Conservation (phyloP, 345 rosid species). For the Camelina sativa region DNA sequence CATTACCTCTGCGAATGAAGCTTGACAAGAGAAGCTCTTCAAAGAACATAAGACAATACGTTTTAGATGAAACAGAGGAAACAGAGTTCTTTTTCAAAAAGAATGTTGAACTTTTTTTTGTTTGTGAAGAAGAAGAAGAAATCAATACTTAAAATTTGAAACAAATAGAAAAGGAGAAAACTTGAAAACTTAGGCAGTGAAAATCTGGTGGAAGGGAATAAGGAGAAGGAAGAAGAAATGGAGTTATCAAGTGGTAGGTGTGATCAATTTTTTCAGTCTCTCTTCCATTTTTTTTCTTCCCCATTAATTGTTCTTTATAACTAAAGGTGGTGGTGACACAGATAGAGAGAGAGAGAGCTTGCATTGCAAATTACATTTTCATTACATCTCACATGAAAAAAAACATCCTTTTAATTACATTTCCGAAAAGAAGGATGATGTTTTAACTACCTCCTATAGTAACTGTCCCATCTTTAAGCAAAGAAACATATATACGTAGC, state of each 20-base stretch:
- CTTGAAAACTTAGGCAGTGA: conserved; percentile 27
- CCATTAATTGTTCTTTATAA: conserved; percentile 5
- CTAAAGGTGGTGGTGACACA: conserved; percentile 17
- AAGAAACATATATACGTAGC: no score
- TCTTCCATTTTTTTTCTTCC: not conserved
- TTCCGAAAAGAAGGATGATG: not conserved
- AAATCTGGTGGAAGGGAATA: conserved; percentile 40
- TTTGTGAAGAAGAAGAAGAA: conserved; percentile 27
- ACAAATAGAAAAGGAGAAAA: conserved; percentile 19
- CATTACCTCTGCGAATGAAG: conserved; percentile 44
- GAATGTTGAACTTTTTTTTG: not conserved
- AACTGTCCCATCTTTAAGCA: not conserved
- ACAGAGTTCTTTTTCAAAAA: not conserved
- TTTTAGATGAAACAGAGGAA: conserved; percentile 4
- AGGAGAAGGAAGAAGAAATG: conserved; percentile 56
- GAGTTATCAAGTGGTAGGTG: conserved; percentile 90
- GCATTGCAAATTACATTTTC: conserved; percentile 40
- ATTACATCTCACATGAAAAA: conserved; percentile 7
- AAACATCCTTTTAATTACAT: conserved; percentile 6
- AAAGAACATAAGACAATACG: conserved; percentile 23
- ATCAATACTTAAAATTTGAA: not conserved
- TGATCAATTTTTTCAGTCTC: conserved; percentile 45
- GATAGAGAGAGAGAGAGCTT: conserved; percentile 26
- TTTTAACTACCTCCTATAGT: conserved; percentile 16
- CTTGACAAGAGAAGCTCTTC: conserved; percentile 28